Percentiles rank a stretch among this genome's conserved stretches.
Conservation (phyloP, 2,329 filamentous ascomycete species). For the Exophiala calicioides region DNA sequence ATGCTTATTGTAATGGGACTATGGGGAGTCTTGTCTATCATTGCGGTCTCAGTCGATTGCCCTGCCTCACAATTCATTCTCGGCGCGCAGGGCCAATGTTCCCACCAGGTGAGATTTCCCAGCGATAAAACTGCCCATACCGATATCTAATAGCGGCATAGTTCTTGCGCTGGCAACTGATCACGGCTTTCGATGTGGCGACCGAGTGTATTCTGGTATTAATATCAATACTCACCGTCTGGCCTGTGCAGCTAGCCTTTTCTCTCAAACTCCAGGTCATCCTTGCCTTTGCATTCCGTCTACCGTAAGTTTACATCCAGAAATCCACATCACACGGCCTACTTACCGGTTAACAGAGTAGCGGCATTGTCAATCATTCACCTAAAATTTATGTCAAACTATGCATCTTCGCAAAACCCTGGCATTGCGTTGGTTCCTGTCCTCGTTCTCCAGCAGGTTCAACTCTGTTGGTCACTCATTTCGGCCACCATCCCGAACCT, state of each 20-base stretch:
- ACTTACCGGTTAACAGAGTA: slow-evolving; percentile 29
- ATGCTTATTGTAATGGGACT: slow-evolving; percentile 21
- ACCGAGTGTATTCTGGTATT: slow-evolving; percentile 31
- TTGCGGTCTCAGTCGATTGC: slow-evolving; percentile 29
- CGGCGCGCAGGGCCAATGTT: slow-evolving; percentile 16
- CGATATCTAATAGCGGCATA: slow-evolving; percentile 1
- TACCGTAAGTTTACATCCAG: slow-evolving; percentile 34
- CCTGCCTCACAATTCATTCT: slow-evolving; percentile 10
- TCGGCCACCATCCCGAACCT: slow-evolving; percentile 45
- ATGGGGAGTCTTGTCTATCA: slow-evolving; percentile 30
- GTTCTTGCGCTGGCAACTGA: slow-evolving; percentile 38
- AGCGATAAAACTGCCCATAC: not conserved
- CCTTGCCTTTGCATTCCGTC: slow-evolving; percentile 40
- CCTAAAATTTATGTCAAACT: slow-evolving; percentile 38
- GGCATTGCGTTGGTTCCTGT: slow-evolving; percentile 37
- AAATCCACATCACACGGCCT: not conserved
- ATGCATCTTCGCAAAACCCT: slow-evolving; percentile 32
- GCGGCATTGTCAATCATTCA: slow-evolving; percentile 39
- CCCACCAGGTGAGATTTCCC: slow-evolving; percentile 16
- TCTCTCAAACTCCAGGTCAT: slow-evolving; percentile 33
- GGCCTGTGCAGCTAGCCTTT: slow-evolving; percentile 30
- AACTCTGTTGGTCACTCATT: slow-evolving; percentile 45
- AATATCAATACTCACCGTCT: slow-evolving; percentile 32
- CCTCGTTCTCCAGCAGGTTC: slow-evolving; percentile 40
- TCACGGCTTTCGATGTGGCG: slow-evolving; percentile 43